These are phyloP conservation scores for Flaveria trinervia DNA, from an alignment of 129 eudicot species.

Conservation along the genomic window DNA sequence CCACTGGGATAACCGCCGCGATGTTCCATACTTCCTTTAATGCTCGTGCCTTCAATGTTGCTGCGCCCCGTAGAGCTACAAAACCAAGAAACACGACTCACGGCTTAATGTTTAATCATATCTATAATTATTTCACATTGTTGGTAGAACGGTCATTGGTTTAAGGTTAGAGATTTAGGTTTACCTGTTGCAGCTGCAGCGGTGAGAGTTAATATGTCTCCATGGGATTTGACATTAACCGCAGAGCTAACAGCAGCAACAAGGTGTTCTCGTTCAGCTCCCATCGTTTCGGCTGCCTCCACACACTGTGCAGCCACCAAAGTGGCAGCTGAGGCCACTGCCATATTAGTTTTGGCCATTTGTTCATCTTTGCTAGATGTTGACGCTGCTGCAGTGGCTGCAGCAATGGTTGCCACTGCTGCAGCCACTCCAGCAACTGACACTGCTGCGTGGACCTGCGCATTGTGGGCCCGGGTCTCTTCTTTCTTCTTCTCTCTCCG, in stretches of 20 bases:
- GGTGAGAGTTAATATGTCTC: slow-evolving; percentile 87
- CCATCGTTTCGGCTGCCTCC: slow-evolving; percentile 95
- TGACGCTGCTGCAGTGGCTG: slow-evolving; percentile 85
- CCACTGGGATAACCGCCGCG: slow-evolving; percentile 85
- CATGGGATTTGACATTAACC: slow-evolving; percentile 85
- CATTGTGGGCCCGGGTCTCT: slow-evolving; percentile 88
- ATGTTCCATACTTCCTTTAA: slow-evolving; percentile 93
- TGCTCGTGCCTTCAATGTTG: slow-evolving; percentile 91
- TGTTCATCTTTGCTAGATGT: slow-evolving; percentile 74
- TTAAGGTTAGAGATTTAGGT: neutral
- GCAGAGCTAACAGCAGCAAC: slow-evolving; percentile 90
- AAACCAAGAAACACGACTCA: slow-evolving; percentile 9
- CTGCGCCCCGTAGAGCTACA: slow-evolving; percentile 91
- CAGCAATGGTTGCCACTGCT: slow-evolving; percentile 88
- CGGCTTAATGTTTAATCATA: neutral
- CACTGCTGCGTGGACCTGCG: slow-evolving; percentile 90
- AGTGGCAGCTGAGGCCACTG: slow-evolving; percentile 95
- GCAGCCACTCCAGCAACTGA: slow-evolving; percentile 98
- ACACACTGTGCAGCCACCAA: slow-evolving; percentile 98
- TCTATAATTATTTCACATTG: neutral
- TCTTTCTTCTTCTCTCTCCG: slow-evolving; percentile 90
- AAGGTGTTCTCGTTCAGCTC: slow-evolving; percentile 91
- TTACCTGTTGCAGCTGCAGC: slow-evolving; percentile 98
- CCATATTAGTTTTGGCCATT: slow-evolving; percentile 87
- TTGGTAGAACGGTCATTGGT: neutral